These are phyloP conservation scores for Penicillium dipodomyicola DNA, from an alignment of 495 filamentous ascomycete species.

Conservation along the genomic window DNA sequence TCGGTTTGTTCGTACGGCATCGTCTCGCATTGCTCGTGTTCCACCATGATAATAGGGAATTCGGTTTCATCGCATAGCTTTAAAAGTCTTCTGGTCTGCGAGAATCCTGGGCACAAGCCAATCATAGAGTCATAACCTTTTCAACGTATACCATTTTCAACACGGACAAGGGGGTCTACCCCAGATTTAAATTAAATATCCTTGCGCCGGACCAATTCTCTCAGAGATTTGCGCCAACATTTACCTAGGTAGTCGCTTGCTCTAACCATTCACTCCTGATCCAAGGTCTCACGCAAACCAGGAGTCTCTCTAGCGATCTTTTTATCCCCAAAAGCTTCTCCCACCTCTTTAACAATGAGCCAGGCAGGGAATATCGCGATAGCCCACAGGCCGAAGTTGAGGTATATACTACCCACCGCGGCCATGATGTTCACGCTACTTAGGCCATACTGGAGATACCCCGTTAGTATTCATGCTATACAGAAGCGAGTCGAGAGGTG, in stretches of 20 bases:
- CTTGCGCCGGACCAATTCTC: too few relatives aligned
- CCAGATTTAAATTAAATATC: background rate
- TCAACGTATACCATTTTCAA: slow-evolving; percentile 13
- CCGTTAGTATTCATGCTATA: slow-evolving; percentile 8
- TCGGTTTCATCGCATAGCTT: slow-evolving; percentile 31
- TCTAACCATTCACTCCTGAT: slow-evolving; percentile 9
- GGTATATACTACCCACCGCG: slow-evolving; percentile 57
- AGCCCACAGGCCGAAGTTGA: slow-evolving; percentile 63
- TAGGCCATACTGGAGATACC: slow-evolving; percentile 49
- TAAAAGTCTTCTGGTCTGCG: background rate
- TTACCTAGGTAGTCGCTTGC: too few relatives aligned
- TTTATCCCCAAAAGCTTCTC: slow-evolving; percentile 35
- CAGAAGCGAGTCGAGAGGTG: background rate
- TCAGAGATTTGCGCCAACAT: background rate
- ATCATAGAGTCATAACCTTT: background rate
- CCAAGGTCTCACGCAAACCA: slow-evolving; percentile 15
- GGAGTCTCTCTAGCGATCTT: slow-evolving; percentile 35
- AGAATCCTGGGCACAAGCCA: background rate
- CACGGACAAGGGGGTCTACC: background rate
- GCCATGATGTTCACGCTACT: slow-evolving; percentile 56
- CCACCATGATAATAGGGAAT: slow-evolving; percentile 69
- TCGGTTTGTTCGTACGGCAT: slow-evolving; percentile 83
- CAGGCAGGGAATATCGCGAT: slow-evolving; percentile 57
- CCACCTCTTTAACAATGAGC: slow-evolving; percentile 55
- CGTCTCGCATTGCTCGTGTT: slow-evolving; percentile 81